phyloP scores from a whole-genome alignment of 192 early-diverging fungal species.

The Gaertneriomyces semiglobifer region DNA sequence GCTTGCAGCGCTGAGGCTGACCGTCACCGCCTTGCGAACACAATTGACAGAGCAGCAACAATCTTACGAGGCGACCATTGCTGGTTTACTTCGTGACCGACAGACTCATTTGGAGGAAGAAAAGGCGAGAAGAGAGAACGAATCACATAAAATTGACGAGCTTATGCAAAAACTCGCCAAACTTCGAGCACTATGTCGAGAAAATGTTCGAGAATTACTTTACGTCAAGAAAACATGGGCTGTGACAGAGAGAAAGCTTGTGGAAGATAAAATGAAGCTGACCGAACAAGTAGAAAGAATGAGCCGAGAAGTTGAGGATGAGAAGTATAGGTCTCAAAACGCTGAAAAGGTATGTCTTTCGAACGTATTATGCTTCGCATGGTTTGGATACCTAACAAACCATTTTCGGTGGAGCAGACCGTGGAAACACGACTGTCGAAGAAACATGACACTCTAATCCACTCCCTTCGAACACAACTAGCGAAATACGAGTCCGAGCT shows the following conservation, averaged over 20 bases:
- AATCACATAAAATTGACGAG: conserved; percentile 41
- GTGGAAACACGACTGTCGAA: conserved; percentile 42
- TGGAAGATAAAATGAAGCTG: conserved; percentile 48
- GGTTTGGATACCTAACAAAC: not conserved
- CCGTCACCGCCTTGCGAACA: conserved; percentile 43
- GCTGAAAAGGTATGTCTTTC: conserved; percentile 38
- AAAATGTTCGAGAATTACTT: conserved; percentile 51
- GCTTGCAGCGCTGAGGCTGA: conserved; percentile 42
- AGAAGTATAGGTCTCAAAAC: conserved; percentile 34
- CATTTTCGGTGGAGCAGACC: conserved; percentile 17
- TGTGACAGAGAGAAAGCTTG: conserved; percentile 38
- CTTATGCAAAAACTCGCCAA: conserved; percentile 38
- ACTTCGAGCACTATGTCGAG: conserved; percentile 44
- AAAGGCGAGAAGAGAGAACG: conserved; percentile 36
- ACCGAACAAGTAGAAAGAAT: conserved; percentile 33
- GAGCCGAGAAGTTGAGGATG: conserved; percentile 18
- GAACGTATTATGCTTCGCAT: too few species aligned
- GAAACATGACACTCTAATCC: conserved; percentile 36
- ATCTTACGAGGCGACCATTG: conserved; percentile 45
- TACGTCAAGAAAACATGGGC: conserved; percentile 46
- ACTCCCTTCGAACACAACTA: conserved; percentile 37
- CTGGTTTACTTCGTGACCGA: conserved; percentile 43
- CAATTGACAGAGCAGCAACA: conserved; percentile 52
- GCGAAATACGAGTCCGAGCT: conserved; percentile 38
- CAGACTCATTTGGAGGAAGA: conserved; percentile 45